A percentile compares a stretch with the other conserved stretches of the same genome.
These are phyloP conservation scores for Trichoderma oligosporum DNA, from an alignment of 2,329 filamentous ascomycete genomes.

Conservation along the genomic window DNA sequence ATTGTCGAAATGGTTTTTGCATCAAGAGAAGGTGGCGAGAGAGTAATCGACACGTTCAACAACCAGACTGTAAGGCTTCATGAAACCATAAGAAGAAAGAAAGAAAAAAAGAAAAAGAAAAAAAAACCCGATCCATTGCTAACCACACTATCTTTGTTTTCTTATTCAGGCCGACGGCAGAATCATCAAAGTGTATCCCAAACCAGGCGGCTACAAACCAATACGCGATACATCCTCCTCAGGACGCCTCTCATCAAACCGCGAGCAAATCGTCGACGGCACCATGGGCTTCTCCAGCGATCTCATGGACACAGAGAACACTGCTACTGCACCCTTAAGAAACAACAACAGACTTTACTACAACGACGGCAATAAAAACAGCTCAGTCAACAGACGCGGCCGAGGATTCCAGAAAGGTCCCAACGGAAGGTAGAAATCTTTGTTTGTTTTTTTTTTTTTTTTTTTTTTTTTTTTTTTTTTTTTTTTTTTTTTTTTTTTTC, in stretches of 20 bases:
- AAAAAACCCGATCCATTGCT: too few species aligned
- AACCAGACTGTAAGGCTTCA: constrained; percentile 63
- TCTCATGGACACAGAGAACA: constrained; percentile 35
- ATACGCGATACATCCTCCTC: constrained; percentile 36
- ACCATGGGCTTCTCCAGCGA: constrained; percentile 50
- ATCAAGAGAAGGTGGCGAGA: constrained; percentile 67
- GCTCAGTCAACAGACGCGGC: constrained; percentile 31
- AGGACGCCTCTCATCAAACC: constrained; percentile 27
- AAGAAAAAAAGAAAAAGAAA: too few species aligned
- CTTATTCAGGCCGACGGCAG: constrained; percentile 64
- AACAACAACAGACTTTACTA: constrained; percentile 46
- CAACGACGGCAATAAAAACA: constrained; percentile 29
- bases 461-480: not conserved
- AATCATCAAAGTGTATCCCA: constrained; percentile 68
- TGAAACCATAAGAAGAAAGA: too few species aligned
- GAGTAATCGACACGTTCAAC: constrained; percentile 72
- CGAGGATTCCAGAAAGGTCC: constrained; percentile 27
- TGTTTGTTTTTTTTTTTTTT: not conserved
- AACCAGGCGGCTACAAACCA: constrained; percentile 55
- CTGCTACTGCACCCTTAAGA: constrained; percentile 23
- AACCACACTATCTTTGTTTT: not conserved
- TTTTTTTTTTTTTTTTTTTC: too few species aligned
- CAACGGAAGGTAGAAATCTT: constrained; percentile 21
- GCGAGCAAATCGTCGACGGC: constrained; percentile 50
- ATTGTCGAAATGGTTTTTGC: constrained; percentile 75